These are phyloP conservation scores for Neoboletus magnificus DNA, from an alignment of 768 basidiomycete species.

Conservation along the genomic window DNA sequence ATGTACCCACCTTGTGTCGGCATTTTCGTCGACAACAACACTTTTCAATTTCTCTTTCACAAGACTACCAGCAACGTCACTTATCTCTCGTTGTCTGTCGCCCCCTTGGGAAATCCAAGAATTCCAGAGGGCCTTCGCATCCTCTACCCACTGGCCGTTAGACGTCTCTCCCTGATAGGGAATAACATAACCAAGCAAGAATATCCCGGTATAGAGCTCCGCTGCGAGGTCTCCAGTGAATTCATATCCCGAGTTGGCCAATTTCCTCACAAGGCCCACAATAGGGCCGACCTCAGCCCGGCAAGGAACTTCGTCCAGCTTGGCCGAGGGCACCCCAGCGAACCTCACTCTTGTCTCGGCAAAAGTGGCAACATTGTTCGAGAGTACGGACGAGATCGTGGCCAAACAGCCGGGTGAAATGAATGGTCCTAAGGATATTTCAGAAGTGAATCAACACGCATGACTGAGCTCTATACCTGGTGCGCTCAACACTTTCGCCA, in stretches of 20 bases:
- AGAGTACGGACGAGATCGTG: conserved; percentile 16
- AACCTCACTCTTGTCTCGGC: conserved; percentile 12
- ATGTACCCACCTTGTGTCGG: conserved; percentile 31
- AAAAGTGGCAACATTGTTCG: conserved; percentile 11
- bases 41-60: conserved; percentile 43
- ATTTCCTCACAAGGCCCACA: conserved; percentile 12
- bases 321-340: conserved; percentile 6
- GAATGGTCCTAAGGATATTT: conserved; percentile 16
- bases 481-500: conserved; percentile 12
- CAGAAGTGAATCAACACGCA: neutral
- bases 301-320: neutral
- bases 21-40: conserved; percentile 38
- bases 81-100: conserved; percentile 18
- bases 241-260: conserved; percentile 19
- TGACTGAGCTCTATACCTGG: conserved; percentile 12
- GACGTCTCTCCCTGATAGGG: conserved; percentile 6
- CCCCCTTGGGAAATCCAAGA: conserved; percentile 18
- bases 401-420: conserved; percentile 19
- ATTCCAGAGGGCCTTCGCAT: conserved; percentile 32
- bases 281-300: neutral
- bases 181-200: conserved; percentile 23
- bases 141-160: conserved; percentile 11
- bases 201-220: conserved; percentile 20
- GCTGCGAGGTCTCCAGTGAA: conserved; percentile 18
- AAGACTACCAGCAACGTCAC: conserved; percentile 27